These are phyloP conservation scores for Gracilariopsis chorda DNA, from an alignment of 23 red algal species.

Conservation along the genomic window DNA sequence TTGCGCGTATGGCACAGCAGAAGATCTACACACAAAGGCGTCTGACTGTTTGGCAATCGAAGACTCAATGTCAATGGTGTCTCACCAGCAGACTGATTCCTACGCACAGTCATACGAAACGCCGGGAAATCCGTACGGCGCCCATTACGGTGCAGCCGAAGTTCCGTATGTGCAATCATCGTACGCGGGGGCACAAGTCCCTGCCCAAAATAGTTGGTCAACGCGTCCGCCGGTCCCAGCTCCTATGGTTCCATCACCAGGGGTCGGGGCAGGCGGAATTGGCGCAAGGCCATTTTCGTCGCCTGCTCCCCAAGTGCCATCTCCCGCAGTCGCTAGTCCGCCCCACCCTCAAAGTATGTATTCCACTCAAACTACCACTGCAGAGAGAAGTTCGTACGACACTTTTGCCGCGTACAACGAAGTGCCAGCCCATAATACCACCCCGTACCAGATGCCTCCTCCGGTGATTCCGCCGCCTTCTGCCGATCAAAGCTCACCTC, in stretches of 20 bases:
- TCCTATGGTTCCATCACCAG: not conserved
- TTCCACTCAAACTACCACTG: not conserved
- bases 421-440: not conserved
- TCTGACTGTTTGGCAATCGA: slow-evolving; percentile 11
- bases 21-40: slow-evolving; percentile 33
- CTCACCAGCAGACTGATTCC: not conserved
- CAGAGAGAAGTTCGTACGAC: not conserved
- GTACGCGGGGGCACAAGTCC: slow-evolving; percentile 1
- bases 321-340: not conserved
- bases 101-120: not conserved
- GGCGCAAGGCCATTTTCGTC: not conserved
- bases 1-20: slow-evolving; percentile 39
- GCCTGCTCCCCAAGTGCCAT: not conserved
- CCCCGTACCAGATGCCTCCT: not conserved
- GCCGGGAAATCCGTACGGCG: not conserved
- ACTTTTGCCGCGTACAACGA: not conserved
- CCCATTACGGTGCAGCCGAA: not conserved
- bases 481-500: not conserved
- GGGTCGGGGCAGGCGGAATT: not conserved
- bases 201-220: not conserved
- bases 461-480: not conserved
- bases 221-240: not conserved
- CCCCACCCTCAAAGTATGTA: not conserved
- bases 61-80: slow-evolving; percentile 5
- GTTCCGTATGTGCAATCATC: not conserved